Conservation (phyloP, 2,329 filamentous ascomycete genomes). For the Sporothrix mexicana region DNA sequence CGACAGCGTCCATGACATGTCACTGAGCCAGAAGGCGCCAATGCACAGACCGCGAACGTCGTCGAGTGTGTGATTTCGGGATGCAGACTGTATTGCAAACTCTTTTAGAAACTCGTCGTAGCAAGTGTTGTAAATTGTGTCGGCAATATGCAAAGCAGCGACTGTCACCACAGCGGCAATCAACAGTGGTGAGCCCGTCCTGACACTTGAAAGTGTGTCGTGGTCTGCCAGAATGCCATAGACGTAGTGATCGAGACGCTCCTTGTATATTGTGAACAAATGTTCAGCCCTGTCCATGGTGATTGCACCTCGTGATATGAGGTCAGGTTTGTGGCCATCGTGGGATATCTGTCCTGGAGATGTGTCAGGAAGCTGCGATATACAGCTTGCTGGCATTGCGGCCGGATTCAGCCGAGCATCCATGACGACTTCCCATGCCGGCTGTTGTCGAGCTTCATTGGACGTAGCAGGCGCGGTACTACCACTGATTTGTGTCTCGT, state of each 20-base stretch:
- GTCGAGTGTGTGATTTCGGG: background rate
- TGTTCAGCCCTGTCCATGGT: background rate
- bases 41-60: background rate
- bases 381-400: background rate
- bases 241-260: background rate
- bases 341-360: background rate
- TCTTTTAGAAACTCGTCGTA: slow-evolving; percentile 1
- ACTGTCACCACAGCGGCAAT: background rate
- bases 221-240: slow-evolving; percentile 10
- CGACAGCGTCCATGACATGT: slow-evolving; percentile 5
- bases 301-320: background rate
- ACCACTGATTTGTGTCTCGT: background rate
- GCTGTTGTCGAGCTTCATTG: background rate
- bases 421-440: slow-evolving; percentile 21
- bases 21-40: slow-evolving; percentile 12
- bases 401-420: slow-evolving; percentile 11
- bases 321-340: background rate
- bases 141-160: background rate
- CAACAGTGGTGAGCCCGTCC: background rate
- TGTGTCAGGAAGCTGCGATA: background rate
- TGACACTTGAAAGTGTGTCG: background rate
- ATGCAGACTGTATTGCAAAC: background rate
- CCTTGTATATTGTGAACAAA: background rate
- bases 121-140: background rate
- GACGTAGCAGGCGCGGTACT: background rate